Base-by-base conservation (phyloP, 345 rosid genomes). In the Arabis alpina region DNA sequence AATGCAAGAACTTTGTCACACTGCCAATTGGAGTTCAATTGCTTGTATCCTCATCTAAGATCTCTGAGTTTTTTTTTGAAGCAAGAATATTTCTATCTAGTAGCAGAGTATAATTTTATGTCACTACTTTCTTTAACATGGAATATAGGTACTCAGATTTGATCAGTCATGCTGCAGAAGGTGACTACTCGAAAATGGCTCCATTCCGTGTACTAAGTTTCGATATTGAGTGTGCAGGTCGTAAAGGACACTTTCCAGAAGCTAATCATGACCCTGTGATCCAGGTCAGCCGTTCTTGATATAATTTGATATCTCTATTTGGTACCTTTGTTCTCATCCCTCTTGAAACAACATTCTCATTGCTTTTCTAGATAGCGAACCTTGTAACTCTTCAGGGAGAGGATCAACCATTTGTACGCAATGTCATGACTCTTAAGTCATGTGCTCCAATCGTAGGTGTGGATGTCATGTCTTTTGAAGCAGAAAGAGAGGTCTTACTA, bases 161-260 rank as follows among this genome's bases (percentile, higher is more conserved):
- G 83, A 80, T 91, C 70, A 91, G 99, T 84, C 92, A 85, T 82
- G 78, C 82, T 19, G 86, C 93, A 2, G 97, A 94, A 82, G 98
- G 99, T 10, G 98, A 87, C 61, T 91, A 81, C 80, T 94, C 96
- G 36, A 94, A 91, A 82, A 91, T 94, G 98, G 99, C 99, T 76
- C 99, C 99, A 16, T 91, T 94, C 76, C 96, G 99, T 57, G 79
- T 94, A 64, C 82, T 94, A 75, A 94, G 97, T 85, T 94, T 94
- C 79, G 99, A 94, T 69, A 94, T 94, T 45, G 97, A 94, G 83
- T 94, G 97, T 80, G 97, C 99, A 41, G 99, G 99, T 49, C 97
- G 93, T 63, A 94, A 91, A 83, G 99, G 99, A 64, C 98, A 94
- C 78, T 94, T 94, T 85, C 99, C 99, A 2, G 99, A 94, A 90